phyloP scores from a whole-genome alignment of 371 early-diverging fungal genomes.

The Mortierella sp. region DNA sequence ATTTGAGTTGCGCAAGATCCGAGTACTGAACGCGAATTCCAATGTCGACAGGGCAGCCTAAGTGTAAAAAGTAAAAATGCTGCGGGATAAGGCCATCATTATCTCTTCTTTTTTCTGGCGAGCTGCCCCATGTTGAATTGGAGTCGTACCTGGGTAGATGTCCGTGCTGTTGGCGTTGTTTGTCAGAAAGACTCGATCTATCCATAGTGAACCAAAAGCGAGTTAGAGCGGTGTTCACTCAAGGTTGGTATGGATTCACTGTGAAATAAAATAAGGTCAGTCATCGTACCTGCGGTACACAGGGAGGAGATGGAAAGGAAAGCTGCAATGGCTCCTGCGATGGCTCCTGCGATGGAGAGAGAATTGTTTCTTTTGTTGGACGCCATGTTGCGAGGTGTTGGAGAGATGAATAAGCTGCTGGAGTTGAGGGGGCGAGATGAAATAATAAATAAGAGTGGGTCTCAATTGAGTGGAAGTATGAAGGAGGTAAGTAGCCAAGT shows the following conservation, averaged over 20 bases:
- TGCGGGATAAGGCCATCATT: background rate
- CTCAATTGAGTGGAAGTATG: background rate
- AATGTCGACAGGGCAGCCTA: constrained; percentile 11
- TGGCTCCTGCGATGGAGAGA: background rate
- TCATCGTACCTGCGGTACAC: background rate
- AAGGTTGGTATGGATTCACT: background rate
- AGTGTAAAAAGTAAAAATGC: background rate
- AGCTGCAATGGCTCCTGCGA: background rate
- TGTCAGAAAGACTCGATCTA: constrained; percentile 8
- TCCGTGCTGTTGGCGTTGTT: background rate
- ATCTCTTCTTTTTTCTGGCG: background rate
- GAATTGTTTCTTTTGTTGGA: background rate
- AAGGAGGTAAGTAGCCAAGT: background rate
- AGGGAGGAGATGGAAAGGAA: background rate
- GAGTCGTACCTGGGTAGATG: background rate
- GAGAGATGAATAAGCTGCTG: background rate
- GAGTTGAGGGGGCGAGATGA: background rate
- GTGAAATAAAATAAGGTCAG: background rate
- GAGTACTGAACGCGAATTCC: constrained; percentile 24
- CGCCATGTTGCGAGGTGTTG: background rate
- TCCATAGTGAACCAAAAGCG: background rate
- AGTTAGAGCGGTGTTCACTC: background rate
- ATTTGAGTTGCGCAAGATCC: constrained; percentile 17
- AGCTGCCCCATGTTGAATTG: background rate
- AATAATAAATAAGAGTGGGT: background rate